Percentiles rank a stretch among this genome's conserved stretches.
Evolutionary conservation across 306 rosid genomes (phyloP).

Genomic region (Calophaca sinica): DNA sequence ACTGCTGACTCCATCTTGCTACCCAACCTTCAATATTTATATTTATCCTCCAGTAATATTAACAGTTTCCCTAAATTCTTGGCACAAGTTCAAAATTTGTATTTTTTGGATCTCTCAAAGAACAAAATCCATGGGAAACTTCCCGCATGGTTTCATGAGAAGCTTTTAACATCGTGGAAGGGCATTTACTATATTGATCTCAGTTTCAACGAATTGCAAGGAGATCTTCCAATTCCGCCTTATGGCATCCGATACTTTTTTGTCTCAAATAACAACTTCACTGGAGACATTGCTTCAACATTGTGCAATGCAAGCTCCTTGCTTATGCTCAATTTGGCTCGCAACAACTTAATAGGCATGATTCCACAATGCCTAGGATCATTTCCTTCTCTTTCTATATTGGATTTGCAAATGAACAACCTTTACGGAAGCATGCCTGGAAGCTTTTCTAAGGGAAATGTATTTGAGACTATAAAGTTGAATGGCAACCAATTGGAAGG

Average conservation of each 20-base stretch:
- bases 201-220: conserved; percentile 47
- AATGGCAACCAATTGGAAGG: conserved; percentile 52
- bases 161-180: conserved; percentile 12
- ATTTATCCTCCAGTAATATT: conserved; percentile 35
- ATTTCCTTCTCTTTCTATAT: background rate
- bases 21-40: rapidly evolving
- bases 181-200: rapidly evolving
- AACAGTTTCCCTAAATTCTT: conserved; percentile 41
- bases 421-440: conserved; percentile 43
- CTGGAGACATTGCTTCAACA: conserved; percentile 2
- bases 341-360: conserved; percentile 24
- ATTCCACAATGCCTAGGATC: conserved; percentile 40
- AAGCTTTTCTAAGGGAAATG: background rate
- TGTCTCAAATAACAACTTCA: conserved; percentile 48
- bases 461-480: conserved; percentile 34
- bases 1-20: background rate
- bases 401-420: conserved; percentile 50
- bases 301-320: conserved; percentile 30
- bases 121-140: conserved; percentile 34
- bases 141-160: conserved; percentile 41
- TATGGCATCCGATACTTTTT: background rate
- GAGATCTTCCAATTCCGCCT: conserved; percentile 38
- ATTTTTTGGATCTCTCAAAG: background rate
- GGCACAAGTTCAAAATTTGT: background rate
- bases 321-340: background rate